Base-by-base conservation (phyloP, 2,329 filamentous ascomycete genomes). In the Coniella vitis region DNA sequence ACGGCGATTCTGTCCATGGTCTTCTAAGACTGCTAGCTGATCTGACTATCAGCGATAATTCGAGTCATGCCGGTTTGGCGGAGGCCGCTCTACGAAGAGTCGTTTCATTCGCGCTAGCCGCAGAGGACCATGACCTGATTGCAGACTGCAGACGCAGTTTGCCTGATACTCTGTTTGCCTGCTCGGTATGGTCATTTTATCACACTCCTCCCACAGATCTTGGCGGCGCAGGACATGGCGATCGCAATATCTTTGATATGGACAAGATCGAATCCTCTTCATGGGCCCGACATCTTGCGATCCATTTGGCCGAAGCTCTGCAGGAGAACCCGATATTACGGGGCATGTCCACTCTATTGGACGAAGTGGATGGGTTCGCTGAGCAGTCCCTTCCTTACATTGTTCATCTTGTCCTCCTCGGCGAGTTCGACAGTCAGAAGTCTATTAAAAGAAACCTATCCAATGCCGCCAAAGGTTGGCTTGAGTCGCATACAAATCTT, bases 301-400 rank as follows among this genome's bases (percentile, higher is more conserved):
- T 81, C 1, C 70, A 79, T 34, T 69, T 95, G 52, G 79, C 76
- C 32, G 73, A 71, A 37, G 78, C 76, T 44, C 74, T 81, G 9
- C 64, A 73, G 0, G 69, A 79, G 16, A 84, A 87, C 51, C 78
- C 84, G 13, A 72, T 95, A 2, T 72, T 96, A 36, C 77, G 77
- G 10, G 78, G 84, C 2, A 66, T 97, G 20, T 71, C 78, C 2
- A 78, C 79, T 4, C 75, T 93, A 35, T 69, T 96, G 4, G 65
- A 71, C 12, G 73, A 75, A 12, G 79, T 91, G 21, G 74, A 79
- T 36, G 78, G 79, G 0, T 82, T 96, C 60, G 85, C 90, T 0
- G 77, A 83, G 52, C 77, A 82, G 37, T 73, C 88, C 0, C 84
- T 97, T 43, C 90, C 90, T 0, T 94, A 87, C 56, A 78, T 97